Base-by-base conservation (phyloP, 306 rosid genomes). In the Abrus pulchellus region DNA sequence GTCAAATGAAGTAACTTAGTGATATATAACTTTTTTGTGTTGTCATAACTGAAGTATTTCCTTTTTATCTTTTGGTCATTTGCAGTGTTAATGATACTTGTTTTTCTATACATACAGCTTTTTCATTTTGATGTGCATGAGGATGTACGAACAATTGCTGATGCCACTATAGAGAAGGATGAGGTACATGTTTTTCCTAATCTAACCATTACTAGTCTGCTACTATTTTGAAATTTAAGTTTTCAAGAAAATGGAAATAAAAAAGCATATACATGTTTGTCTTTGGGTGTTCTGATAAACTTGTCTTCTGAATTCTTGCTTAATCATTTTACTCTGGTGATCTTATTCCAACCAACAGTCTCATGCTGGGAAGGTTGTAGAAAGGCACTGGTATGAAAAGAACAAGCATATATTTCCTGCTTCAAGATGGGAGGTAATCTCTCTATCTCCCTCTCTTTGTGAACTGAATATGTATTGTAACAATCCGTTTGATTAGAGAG, bases 341-440 rank as follows among this genome's bases (percentile, higher is more conserved):
- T 54, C 3, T 54, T 70, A 70, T 54, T 5, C 59, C 28, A 70
- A 59, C 63, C 60, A 29, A 71, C 90, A 95, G 99, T 95, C 98
- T 68, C 99, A 93, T 89, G 99, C 96, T 61, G 99, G 99, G 67
- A 95, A 95, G 78, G 99, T 95, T 74, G 99, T 93, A 20, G 96
- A 93, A 89, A 90, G 97, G 89, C 99, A 95, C 76, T 95, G 98
- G 99, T 95, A 93, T 69, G 99, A 95, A 85, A 95, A 91, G 92
- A 93, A 95, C 89, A 95, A 95, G 88, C 98, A 91, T 82, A 95
- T 95, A 61, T 95, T 93, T 81, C 99, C 98, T 49, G 98, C 99
- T 80, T 95, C 99, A 72, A 95, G 98, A 93, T 95, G 98, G 99
- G 97, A 93, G 97, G 98, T 91, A 40, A 50, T 40, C 28, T 47